Conservation (phyloP, 1,284 basidiomycete genomes). For the Inonotus obliquus region DNA sequence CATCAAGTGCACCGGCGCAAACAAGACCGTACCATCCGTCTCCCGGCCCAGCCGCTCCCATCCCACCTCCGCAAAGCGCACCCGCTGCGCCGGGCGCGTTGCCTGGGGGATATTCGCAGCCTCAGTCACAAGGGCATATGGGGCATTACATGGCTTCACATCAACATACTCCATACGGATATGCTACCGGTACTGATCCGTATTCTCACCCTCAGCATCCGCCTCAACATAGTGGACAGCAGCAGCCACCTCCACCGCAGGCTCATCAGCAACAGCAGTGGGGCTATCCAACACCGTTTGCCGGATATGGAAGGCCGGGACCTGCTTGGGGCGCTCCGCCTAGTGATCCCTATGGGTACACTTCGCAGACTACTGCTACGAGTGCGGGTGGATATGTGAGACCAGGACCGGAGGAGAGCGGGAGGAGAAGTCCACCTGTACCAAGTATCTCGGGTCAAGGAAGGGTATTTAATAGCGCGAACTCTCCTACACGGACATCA, state of each 20-base stretch:
- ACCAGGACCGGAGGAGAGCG: constrained; percentile 7
- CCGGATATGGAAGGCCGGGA: constrained; percentile 3
- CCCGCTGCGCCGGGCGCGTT: neutral
- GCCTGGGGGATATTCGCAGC: neutral
- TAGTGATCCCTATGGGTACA: neutral
- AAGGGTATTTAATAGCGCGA: neutral
- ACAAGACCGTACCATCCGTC: neutral
- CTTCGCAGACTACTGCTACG: neutral
- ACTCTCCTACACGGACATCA: neutral
- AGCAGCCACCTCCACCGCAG: constrained; percentile 16
- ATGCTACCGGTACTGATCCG: constrained; percentile 5
- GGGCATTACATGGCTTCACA: constrained; percentile 4
- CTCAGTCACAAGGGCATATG: constrained; percentile 4
- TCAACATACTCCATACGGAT: constrained; percentile 2
- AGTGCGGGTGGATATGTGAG: constrained; percentile 12
- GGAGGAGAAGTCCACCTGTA: constrained; percentile 14
- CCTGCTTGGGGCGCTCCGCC: neutral
- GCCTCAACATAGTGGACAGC: constrained; percentile 17
- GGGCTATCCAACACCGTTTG: constrained; percentile 12
- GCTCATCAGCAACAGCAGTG: constrained; percentile 8
- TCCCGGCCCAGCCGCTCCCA: neutral
- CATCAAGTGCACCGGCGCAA: neutral
- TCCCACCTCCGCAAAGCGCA: neutral
- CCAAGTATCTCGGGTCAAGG: constrained; percentile 16
- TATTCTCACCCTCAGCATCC: constrained; percentile 1